Percentiles rank a stretch among this genome's conserved stretches.
Evolutionary conservation across 2,329 filamentous ascomycete genomes (phyloP).

Genomic region (Mycosphaerella arachidis): DNA sequence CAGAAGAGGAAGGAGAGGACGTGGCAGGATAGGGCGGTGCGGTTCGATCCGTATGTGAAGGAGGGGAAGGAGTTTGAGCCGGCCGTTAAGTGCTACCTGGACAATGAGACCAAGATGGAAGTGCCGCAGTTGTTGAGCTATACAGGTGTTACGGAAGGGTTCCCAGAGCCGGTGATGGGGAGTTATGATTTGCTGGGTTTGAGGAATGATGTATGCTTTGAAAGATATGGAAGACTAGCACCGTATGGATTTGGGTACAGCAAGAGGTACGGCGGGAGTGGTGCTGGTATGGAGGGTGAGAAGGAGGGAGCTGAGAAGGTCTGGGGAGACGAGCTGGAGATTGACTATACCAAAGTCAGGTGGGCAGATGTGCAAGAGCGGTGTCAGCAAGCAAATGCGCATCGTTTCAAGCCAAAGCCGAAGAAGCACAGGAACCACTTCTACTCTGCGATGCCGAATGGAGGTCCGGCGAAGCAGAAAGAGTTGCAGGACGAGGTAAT

Average conservation of each 20-base stretch:
- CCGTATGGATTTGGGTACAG: slow-evolving; percentile 90
- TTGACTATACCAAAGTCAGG: slow-evolving; percentile 71
- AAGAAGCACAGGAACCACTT: slow-evolving; percentile 33
- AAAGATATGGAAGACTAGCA: slow-evolving; percentile 80
- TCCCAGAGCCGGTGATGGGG: slow-evolving; percentile 80
- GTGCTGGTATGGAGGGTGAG: slow-evolving; percentile 80
- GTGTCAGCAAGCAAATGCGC: slow-evolving; percentile 67
- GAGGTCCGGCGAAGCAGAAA: slow-evolving; percentile 26
- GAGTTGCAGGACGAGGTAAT: slow-evolving; percentile 12
- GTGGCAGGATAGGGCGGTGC: slow-evolving; percentile 26
- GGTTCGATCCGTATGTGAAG: slow-evolving; percentile 56
- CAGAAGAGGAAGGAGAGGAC: slow-evolving; percentile 28
- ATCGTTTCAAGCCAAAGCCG: slow-evolving; percentile 55
- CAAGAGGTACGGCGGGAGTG: slow-evolving; percentile 69
- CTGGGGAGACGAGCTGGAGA: slow-evolving; percentile 65
- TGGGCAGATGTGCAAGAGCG: slow-evolving; percentile 75
- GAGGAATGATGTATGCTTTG: slow-evolving; percentile 84
- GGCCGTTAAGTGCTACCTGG: slow-evolving; percentile 73
- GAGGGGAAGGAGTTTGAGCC: slow-evolving; percentile 47
- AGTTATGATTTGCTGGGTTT: slow-evolving; percentile 77
- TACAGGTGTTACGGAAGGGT: slow-evolving; percentile 73
- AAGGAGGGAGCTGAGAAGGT: slow-evolving; percentile 73
- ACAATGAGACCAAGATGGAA: slow-evolving; percentile 59
- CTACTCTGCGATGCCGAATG: slow-evolving; percentile 38
- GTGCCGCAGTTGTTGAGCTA: slow-evolving; percentile 70